These are phyloP conservation scores for Escallonia herrerae DNA, from an alignment of 129 eudicot species.

Conservation along the genomic window DNA sequence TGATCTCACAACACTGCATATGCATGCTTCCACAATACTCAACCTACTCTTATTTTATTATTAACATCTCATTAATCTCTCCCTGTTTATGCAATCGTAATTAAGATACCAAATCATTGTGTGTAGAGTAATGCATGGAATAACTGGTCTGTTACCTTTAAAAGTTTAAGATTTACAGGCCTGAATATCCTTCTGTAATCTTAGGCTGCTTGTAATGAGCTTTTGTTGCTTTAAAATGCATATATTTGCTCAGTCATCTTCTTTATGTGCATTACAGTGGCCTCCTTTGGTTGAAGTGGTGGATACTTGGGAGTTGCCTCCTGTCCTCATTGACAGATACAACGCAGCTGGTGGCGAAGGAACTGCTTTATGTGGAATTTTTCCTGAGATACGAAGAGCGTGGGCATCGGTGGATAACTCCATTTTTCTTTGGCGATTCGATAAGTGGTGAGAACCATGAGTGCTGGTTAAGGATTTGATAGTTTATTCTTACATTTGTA, in stretches of 20 bases:
- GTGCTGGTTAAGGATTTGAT: background rate
- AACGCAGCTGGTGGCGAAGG: slow-evolving; percentile 97
- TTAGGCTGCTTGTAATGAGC: background rate
- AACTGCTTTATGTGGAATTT: slow-evolving; percentile 93
- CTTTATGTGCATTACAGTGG: slow-evolving; percentile 57
- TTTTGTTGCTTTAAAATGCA: background rate
- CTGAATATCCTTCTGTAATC: background rate
- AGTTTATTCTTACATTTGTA: background rate
- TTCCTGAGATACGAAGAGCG: slow-evolving; percentile 97
- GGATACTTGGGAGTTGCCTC: slow-evolving; percentile 90
- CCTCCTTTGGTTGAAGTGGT: slow-evolving; percentile 92
- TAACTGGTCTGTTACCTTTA: background rate
- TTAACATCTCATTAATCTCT: no score
- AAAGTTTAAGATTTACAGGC: background rate
- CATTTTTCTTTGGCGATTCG: slow-evolving; percentile 94
- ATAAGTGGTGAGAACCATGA: slow-evolving; percentile 58
- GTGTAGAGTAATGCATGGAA: no score
- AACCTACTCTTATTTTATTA: no score
- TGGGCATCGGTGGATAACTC: slow-evolving; percentile 98
- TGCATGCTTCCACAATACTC: no score
- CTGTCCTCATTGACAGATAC: slow-evolving; percentile 83
- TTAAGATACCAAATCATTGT: background rate
- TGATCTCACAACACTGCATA: no score
- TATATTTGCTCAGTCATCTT: slow-evolving; percentile 2
- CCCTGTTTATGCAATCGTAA: no score